Evolutionary conservation across 73 alveolate genomes (phyloP).

Genomic region (Halteria grandinella): DNA sequence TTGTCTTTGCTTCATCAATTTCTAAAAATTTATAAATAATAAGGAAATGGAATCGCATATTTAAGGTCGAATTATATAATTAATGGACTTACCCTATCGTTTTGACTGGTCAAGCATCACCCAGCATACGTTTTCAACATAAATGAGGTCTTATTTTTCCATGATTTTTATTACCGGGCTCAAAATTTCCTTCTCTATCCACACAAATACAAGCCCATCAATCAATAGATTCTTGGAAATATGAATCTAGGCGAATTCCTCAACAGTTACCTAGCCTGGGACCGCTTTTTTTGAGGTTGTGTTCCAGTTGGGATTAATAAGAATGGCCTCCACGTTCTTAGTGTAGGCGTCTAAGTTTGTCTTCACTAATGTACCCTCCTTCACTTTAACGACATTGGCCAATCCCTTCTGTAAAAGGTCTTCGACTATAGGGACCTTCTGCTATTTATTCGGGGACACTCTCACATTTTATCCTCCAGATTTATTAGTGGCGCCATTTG

Average conservation of each 20-base stretch:
- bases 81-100: slow-evolving; percentile 19
- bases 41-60: not conserved
- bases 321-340: slow-evolving; percentile 49
- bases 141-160: slow-evolving; percentile 63
- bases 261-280: slow-evolving; percentile 38
- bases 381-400: not conserved
- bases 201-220: slow-evolving; percentile 73
- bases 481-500: not conserved
- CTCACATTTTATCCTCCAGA: not conserved
- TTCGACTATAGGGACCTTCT: not conserved
- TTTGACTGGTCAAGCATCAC: slow-evolving; percentile 47
- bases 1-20: slow-evolving; percentile 53
- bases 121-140: slow-evolving; percentile 73
- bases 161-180: slow-evolving; percentile 58
- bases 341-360: slow-evolving; percentile 20
- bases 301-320: slow-evolving; percentile 26
- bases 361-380: slow-evolving; percentile 8
- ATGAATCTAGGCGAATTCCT: slow-evolving; percentile 38
- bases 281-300: not conserved
- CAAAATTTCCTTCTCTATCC: slow-evolving; percentile 70
- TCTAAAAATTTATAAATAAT: not conserved
- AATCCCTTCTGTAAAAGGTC: slow-evolving; percentile 4
- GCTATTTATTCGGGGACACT: not conserved
- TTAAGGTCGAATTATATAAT: not conserved
- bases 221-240: slow-evolving; percentile 46